Conservation (phyloP, 306 rosid species). For the Acacia acuminata region DNA sequence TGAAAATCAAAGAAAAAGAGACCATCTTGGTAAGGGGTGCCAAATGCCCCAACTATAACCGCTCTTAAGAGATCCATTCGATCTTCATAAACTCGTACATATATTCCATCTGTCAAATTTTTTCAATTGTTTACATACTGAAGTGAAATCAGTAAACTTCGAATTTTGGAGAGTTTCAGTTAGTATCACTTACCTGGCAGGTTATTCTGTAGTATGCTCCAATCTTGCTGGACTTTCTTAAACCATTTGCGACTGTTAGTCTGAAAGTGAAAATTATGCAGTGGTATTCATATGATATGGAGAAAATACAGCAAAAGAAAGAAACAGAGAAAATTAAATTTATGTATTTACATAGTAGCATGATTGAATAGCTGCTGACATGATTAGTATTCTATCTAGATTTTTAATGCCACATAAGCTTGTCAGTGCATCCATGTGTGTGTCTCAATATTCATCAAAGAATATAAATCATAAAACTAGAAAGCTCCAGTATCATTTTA, state of each 20-base stretch:
- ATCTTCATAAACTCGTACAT: conserved; percentile 92
- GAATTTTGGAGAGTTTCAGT: conserved; percentile 27
- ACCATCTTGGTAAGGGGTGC: conserved; percentile 99
- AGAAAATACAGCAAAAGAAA: conserved; percentile 33
- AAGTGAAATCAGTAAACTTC: conserved; percentile 30
- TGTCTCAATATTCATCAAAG: conserved; percentile 5
- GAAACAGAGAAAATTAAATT: conserved; percentile 17
- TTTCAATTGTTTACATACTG: conserved; percentile 22
- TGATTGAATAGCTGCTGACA: conserved; percentile 1
- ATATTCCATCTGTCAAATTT: conserved; percentile 74
- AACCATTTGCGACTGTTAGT: conserved; percentile 74
- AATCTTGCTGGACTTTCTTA: conserved; percentile 97
- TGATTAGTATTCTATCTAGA: not conserved
- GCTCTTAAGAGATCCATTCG: conserved; percentile 96
- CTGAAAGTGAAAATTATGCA: conserved; percentile 50
- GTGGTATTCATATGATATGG: conserved; percentile 22
- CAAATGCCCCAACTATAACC: conserved; percentile 97
- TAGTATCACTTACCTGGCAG: conserved; percentile 69
- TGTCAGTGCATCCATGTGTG: not conserved
- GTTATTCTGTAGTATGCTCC: conserved; percentile 96
- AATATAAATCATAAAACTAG: conserved; percentile 15
- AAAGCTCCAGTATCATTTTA: conserved; percentile 13
- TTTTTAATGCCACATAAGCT: not conserved
- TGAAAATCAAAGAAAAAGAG: conserved; percentile 97
- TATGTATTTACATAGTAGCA: not conserved